phyloP scores from a whole-genome alignment of 768 basidiomycete species.

The Boletellus ananas region DNA sequence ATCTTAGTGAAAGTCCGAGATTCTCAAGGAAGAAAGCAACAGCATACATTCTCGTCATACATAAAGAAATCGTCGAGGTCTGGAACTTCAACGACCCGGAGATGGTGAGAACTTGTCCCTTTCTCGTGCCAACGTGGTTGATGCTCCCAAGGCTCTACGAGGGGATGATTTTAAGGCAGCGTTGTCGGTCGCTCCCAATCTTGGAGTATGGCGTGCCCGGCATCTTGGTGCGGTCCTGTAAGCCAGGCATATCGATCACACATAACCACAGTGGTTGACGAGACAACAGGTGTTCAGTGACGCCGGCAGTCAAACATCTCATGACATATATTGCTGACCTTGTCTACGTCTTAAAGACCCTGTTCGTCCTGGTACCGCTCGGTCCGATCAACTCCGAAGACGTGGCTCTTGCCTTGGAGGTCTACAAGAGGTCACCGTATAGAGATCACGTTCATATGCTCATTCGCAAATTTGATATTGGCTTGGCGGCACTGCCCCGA shows the following conservation, averaged over 20 bases:
- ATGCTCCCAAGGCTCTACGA: not conserved
- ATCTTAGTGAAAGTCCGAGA: not conserved
- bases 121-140: not conserved
- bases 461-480: not conserved
- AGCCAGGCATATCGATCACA: not conserved
- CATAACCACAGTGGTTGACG: not conserved
- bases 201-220: not conserved
- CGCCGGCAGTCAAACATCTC: not conserved
- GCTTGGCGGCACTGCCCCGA: not conserved
- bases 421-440: not conserved
- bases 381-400: not conserved
- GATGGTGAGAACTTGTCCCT: not conserved
- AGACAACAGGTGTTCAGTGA: not conserved
- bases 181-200: not conserved
- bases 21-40: not conserved
- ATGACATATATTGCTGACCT: not conserved
- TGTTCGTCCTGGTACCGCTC: not conserved
- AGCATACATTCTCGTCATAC: not conserved
- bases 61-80: not conserved
- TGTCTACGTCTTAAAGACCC: constrained; percentile 1
- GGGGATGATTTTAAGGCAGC: not conserved
- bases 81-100: too few relatives aligned
- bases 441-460: not conserved
- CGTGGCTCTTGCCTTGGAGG: too few relatives aligned
- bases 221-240: not conserved